phyloP scores from a whole-genome alignment of 345 rosid species.

The Angophora floribunda region DNA sequence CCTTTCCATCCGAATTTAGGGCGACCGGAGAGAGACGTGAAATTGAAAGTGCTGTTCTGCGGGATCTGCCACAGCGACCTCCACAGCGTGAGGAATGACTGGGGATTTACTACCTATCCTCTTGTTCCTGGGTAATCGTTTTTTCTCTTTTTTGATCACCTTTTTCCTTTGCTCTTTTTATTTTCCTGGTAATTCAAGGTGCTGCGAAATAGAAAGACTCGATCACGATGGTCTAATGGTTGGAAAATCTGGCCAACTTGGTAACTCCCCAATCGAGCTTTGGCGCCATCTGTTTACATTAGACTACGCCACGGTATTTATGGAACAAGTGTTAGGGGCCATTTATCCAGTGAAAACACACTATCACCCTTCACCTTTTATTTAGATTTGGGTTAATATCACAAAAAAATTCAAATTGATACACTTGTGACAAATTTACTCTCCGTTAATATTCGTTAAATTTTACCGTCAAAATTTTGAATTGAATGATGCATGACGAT shows the following conservation, averaged over 20 bases:
- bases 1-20: not conserved
- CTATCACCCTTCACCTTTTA: not conserved
- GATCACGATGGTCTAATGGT: not conserved
- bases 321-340: not conserved
- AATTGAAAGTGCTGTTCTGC: constrained; percentile 26
- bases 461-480: too few relatives aligned
- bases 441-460: too few relatives aligned
- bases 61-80: constrained; percentile 36
- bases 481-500: rapidly evolving
- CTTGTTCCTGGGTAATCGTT: constrained; percentile 25
- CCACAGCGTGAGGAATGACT: constrained; percentile 16
- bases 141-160: not conserved
- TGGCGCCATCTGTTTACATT: not conserved
- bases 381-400: too few relatives aligned
- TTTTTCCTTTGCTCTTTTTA: not conserved
- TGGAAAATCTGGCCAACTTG: not conserved
- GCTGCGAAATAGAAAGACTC: not conserved
- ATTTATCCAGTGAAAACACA: not conserved
- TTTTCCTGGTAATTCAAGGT: not conserved
- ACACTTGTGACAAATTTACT: not conserved
- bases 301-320: not conserved
- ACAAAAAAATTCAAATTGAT: rapidly evolving
- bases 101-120: constrained; percentile 15
- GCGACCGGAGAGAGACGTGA: constrained; percentile 23
- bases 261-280: not conserved